Evolutionary conservation across 192 early-diverging fungal genomes (phyloP).

Genomic region (Backusella westeae): DNA sequence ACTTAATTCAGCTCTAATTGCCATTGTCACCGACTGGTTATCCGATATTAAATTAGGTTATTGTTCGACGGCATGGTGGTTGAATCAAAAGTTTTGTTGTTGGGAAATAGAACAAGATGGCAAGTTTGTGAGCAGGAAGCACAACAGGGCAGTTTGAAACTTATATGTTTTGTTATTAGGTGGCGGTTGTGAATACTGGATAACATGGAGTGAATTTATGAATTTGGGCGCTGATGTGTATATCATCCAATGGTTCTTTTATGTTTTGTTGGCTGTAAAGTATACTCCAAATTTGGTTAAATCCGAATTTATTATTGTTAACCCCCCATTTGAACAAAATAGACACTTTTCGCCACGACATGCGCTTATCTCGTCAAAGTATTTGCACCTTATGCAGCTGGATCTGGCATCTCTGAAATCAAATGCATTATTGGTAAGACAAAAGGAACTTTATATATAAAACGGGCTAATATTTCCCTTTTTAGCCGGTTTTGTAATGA

Average conservation of each 20-base stretch:
- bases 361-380: conserved; percentile 74
- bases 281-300: background rate
- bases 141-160: too few relatives aligned
- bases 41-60: conserved; percentile 86
- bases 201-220: conserved; percentile 64
- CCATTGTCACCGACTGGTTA: conserved; percentile 89
- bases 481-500: conserved; percentile 87
- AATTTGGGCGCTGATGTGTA: conserved; percentile 45
- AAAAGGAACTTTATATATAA: background rate
- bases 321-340: background rate
- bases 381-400: conserved; percentile 89
- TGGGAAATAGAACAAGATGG: conserved; percentile 68
- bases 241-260: conserved; percentile 78
- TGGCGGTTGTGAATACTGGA: conserved; percentile 66
- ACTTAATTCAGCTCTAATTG: conserved; percentile 82
- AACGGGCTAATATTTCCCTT: background rate
- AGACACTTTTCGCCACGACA: conserved; percentile 67
- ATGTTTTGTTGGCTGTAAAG: conserved; percentile 64
- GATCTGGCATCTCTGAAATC: conserved; percentile 93
- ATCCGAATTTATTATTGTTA: background rate
- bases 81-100: conserved; percentile 93
- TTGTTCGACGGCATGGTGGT: conserved; percentile 82
- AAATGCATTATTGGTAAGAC: conserved; percentile 69
- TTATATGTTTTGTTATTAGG: conserved; percentile 23
- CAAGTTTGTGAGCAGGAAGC: conserved; percentile 10